phyloP scores from a whole-genome alignment of 306 rosid species.

The Quercus parvula region DNA sequence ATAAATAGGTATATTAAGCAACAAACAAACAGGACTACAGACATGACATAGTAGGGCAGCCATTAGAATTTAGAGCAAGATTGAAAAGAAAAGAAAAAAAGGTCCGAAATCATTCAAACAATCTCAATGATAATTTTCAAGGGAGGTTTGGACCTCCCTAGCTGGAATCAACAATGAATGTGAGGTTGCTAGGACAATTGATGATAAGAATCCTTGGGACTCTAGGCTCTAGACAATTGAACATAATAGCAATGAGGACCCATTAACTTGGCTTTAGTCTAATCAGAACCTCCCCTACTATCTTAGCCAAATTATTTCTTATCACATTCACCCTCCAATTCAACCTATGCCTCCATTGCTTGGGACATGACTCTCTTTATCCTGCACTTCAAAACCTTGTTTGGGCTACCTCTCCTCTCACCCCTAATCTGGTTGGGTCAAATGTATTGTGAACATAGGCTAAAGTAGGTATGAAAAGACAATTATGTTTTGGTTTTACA shows the following conservation, averaged over 20 bases:
- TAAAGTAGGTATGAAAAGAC: not conserved
- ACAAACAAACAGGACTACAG: too few species aligned
- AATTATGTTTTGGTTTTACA: not conserved
- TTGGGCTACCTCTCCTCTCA: not conserved
- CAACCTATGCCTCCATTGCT: constrained; percentile 18
- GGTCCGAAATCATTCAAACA: too few species aligned
- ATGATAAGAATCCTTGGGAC: too few species aligned
- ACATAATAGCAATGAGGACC: constrained; percentile 20
- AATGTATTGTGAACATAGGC: not conserved
- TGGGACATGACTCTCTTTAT: constrained; percentile 42
- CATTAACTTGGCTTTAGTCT: constrained; percentile 32
- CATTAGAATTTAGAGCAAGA: too few species aligned
- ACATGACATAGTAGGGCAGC: too few species aligned
- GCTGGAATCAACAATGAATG: too few species aligned
- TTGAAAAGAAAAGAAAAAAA: too few species aligned
- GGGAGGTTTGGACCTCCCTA: too few species aligned
- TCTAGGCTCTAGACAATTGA: not conserved
- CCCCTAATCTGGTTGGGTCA: not conserved
- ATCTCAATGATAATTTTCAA: too few species aligned
- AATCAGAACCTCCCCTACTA: constrained; percentile 16
- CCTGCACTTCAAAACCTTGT: constrained; percentile 16
- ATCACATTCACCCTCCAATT: not conserved
- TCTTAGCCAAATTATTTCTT: constrained; percentile 14
- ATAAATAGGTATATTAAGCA: too few species aligned
- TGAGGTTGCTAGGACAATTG: too few species aligned